Conservation (phyloP, 495 filamentous ascomycete species). For the Terfezia claveryi region DNA sequence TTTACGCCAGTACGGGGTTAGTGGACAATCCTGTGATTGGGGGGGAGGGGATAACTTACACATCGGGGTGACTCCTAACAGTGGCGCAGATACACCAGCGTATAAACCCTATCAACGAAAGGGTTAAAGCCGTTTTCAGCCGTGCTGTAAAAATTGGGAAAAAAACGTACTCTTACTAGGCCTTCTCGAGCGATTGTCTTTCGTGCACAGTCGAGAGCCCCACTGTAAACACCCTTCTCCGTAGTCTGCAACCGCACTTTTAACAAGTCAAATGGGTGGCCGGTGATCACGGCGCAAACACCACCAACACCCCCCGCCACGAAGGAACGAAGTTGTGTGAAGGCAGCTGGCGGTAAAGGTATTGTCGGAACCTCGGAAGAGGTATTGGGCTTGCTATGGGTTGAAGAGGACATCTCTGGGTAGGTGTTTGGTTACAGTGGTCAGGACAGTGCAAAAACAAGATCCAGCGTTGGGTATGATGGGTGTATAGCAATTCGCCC, state of each 20-base stretch:
- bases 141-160: background rate
- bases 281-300: constrained; percentile 72
- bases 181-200: constrained; percentile 79
- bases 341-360: background rate
- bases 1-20: constrained; percentile 1
- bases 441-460: too few relatives aligned
- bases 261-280: constrained; percentile 92
- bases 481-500: too few relatives aligned
- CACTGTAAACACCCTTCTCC: constrained; percentile 74
- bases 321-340: constrained; percentile 44
- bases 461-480: too few relatives aligned
- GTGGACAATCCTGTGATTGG: background rate
- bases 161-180: constrained; percentile 32
- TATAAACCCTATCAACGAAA: constrained; percentile 44
- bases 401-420: too few relatives aligned
- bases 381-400: background rate
- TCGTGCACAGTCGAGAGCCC: constrained; percentile 76
- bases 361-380: constrained; percentile 13
- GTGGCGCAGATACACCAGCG: constrained; percentile 86
- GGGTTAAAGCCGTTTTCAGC: constrained; percentile 1
- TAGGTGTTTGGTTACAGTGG: too few relatives aligned
- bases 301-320: constrained; percentile 83
- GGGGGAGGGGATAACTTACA: constrained; percentile 37
- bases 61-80: constrained; percentile 95
- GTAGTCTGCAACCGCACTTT: constrained; percentile 95